Evolutionary conservation across 2,329 filamentous ascomycete species (phyloP), one percentile per base, ranked within the genome.

Genomic region (Aspergillus ochraceus): DNA sequence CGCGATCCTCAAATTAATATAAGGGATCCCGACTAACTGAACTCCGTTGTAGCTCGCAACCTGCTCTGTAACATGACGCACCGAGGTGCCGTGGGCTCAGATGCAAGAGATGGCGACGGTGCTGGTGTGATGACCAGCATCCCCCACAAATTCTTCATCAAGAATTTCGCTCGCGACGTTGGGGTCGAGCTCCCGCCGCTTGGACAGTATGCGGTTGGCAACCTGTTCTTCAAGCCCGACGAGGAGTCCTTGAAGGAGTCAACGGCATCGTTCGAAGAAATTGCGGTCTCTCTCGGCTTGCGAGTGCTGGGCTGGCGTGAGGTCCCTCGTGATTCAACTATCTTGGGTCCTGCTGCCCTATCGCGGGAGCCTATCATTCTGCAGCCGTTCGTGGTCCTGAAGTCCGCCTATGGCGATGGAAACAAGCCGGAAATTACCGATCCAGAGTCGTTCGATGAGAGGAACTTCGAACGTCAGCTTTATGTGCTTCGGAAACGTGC

Each of bases 11-110:
- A 54, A 60, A 76, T 80, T 68, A 82, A 2, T 24, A 47, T 20
- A 47, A 24, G 45, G 75, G 60, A 64, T 47, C 59, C 9, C 5
- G 45, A 19, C 45, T 47, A 47, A 47, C 20, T 47, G 12, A 47
- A 49, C 52, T 45, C 12, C 42, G 65, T 32, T 61, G 49, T 70
- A 95, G 91, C 93, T 68, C 90, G 91, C 67, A 96, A 93, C 79
- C 84, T 99, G 63, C 88, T 99, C 65, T 99, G 95, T 85, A 98
- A 99, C 86, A 99, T 99, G 95, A 98, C 95, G 84, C 95, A 99
- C 84, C 90, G 95, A 77, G 95, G 95, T 84, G 95, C 95, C 65
- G 94, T 98, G 70, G 95, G 95, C 70, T 98, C 95, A 62, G 95
- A 99, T 83, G 92, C 92, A 74, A 90, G 95, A 83, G 95, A 99